Evolutionary conservation across 108 stramenopile genomes (phyloP).

Genomic region (Bacterosira constricta): DNA sequence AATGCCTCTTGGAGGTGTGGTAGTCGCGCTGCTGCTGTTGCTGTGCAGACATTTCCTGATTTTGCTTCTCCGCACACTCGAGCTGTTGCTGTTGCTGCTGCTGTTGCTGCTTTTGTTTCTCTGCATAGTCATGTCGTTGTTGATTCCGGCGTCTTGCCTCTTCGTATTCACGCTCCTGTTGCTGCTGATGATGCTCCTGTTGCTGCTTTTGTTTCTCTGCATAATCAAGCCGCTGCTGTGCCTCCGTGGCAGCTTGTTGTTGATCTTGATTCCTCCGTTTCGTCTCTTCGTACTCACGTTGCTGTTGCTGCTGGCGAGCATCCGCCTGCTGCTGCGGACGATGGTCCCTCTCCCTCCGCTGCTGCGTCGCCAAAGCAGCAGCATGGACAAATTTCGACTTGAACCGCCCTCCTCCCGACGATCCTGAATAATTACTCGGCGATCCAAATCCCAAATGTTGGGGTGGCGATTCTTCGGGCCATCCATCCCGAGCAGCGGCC

Average conservation of each 20-base stretch:
- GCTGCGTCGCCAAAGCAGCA: slow-evolving; percentile 33
- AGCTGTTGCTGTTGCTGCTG: background rate
- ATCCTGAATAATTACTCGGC: slow-evolving; percentile 35
- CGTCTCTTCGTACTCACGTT: slow-evolving; percentile 3
- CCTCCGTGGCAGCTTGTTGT: too few species aligned
- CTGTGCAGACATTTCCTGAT: background rate
- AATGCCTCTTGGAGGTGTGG: slow-evolving; percentile 2
- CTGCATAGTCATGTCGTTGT: background rate
- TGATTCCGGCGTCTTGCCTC: too few species aligned
- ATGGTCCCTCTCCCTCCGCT: background rate
- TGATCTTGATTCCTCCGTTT: too few species aligned
- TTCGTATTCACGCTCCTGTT: background rate
- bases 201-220: background rate
- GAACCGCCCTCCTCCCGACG: slow-evolving; percentile 27
- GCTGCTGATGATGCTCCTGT: background rate
- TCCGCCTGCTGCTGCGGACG: background rate
- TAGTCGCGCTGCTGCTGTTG: background rate
- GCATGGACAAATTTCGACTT: slow-evolving; percentile 52
- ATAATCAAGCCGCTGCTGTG: too few species aligned
- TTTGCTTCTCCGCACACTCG: background rate
- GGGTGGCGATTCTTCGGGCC: background rate
- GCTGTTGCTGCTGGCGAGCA: too few species aligned
- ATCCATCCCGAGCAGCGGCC: slow-evolving; percentile 7
- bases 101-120: background rate
- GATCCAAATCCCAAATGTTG: slow-evolving; percentile 6